These are phyloP conservation scores for Ailanthus altissimus DNA, from an alignment of 345 rosid genomes.

Conservation along the genomic window DNA sequence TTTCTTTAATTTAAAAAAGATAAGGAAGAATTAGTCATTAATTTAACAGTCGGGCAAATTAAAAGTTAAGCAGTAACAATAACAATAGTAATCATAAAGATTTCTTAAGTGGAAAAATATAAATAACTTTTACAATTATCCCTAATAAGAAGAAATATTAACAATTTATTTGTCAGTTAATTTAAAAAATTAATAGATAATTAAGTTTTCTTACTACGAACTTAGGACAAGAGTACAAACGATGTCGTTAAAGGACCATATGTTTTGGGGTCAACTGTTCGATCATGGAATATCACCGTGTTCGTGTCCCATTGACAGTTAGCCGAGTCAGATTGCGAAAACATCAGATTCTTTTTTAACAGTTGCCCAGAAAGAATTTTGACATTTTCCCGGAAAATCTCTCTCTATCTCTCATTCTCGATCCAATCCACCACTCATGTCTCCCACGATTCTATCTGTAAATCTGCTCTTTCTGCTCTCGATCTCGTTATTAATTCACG, in stretches of 20 bases:
- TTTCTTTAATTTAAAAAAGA: no score
- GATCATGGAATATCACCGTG: not conserved
- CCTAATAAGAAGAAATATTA: no score
- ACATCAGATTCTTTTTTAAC: not conserved
- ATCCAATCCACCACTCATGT: conserved; percentile 23
- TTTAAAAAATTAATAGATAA: no score
- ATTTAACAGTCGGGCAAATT: no score
- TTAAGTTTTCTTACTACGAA: no score
- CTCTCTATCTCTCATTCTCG: conserved; percentile 13
- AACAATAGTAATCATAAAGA: no score
- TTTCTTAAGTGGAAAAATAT: no score
- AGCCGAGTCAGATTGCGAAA: not conserved
- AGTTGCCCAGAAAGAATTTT: conserved; percentile 13
- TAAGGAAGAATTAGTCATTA: no score
- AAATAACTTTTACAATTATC: no score
- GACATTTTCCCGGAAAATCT: conserved; percentile 23
- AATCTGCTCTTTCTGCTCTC: conserved; percentile 34
- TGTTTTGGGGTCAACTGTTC: not conserved
- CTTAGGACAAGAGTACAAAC: not conserved
- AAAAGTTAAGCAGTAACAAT: no score
- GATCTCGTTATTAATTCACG: conserved; percentile 41
- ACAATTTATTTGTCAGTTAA: no score
- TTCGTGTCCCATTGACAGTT: not conserved
- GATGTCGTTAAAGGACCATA: not conserved
- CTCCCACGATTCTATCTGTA: conserved; percentile 18